Percentiles rank a stretch among this genome's conserved stretches.
These are phyloP conservation scores for Trichoderma sp. DNA, from an alignment of 2,329 filamentous ascomycete genomes.

Conservation along the genomic window DNA sequence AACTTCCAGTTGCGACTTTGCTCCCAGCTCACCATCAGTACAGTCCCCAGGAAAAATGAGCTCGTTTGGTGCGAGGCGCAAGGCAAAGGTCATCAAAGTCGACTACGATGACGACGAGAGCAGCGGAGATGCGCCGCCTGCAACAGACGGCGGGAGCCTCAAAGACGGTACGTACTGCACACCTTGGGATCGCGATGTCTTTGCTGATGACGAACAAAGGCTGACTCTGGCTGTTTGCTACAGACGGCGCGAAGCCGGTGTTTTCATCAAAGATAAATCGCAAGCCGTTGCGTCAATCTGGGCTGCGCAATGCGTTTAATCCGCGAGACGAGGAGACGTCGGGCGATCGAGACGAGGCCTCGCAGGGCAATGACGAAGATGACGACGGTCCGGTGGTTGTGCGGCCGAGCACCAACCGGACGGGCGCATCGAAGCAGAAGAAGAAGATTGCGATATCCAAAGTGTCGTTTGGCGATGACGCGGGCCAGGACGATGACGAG, in stretches of 20 bases:
- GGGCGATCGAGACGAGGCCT: constrained; percentile 31
- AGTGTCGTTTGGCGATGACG: constrained; percentile 73
- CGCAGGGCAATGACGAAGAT: constrained; percentile 45
- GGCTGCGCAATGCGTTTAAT: constrained; percentile 59
- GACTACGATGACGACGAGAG: constrained; percentile 68
- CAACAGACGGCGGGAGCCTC: constrained; percentile 34
- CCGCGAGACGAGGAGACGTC: constrained; percentile 45
- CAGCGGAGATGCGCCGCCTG: constrained; percentile 28
- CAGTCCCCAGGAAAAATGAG: constrained; percentile 52
- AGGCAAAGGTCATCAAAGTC: constrained; percentile 75
- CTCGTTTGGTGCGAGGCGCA: constrained; percentile 61
- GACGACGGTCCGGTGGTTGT: constrained; percentile 53
- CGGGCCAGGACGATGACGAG: constrained; percentile 53
- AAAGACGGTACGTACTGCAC: constrained; percentile 44
- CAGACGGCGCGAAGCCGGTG: constrained; percentile 43
- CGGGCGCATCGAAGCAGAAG: constrained; percentile 61
- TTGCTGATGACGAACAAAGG: constrained; percentile 43
- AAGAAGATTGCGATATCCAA: constrained; percentile 62
- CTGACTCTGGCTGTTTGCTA: constrained; percentile 37
- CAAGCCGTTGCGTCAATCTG: constrained; percentile 61
- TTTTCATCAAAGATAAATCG: constrained; percentile 50
- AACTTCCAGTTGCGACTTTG: not conserved
- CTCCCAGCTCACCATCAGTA: not conserved
- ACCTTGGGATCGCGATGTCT: constrained; percentile 32
- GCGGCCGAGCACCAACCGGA: constrained; percentile 51